Conservation (phyloP, 805 yeast genomes). For the Yueomyces sinensis region DNA sequence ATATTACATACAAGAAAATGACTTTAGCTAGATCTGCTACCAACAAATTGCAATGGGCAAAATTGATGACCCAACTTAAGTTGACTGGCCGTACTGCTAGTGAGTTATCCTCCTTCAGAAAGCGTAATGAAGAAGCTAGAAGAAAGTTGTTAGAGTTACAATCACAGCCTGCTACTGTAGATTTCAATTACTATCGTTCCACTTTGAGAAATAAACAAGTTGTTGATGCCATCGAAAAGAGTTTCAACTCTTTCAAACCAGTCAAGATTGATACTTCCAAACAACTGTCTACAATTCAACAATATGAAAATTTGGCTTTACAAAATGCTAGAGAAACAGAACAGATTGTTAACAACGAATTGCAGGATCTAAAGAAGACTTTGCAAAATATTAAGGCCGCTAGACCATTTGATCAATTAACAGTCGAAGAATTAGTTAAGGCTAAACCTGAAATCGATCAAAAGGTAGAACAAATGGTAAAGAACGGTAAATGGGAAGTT, state of each 20-base stretch:
- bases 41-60: constrained; percentile 90
- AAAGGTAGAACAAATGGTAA: constrained; percentile 88
- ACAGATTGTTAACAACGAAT: constrained; percentile 73
- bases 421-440: constrained; percentile 85
- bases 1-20: no score
- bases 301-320: constrained; percentile 89
- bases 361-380: constrained; percentile 74
- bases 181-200: constrained; percentile 68
- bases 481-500: constrained; percentile 94
- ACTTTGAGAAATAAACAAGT: constrained; percentile 71
- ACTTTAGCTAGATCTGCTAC: constrained; percentile 41
- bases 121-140: constrained; percentile 97
- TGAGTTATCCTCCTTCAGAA: constrained; percentile 82
- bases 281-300: constrained; percentile 82
- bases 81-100: constrained; percentile 86
- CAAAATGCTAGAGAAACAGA: constrained; percentile 94
- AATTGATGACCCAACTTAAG: constrained; percentile 76
- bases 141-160: constrained; percentile 59
- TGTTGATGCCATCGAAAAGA: constrained; percentile 67
- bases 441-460: constrained; percentile 97
- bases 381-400: constrained; percentile 90
- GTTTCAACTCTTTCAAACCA: constrained; percentile 67
- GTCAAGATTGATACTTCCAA: constrained; percentile 74
- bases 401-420: constrained; percentile 94
- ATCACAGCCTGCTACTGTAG: constrained; percentile 64